phyloP scores from a whole-genome alignment of 2,329 filamentous ascomycete genomes.

The Fusarium foetens region DNA sequence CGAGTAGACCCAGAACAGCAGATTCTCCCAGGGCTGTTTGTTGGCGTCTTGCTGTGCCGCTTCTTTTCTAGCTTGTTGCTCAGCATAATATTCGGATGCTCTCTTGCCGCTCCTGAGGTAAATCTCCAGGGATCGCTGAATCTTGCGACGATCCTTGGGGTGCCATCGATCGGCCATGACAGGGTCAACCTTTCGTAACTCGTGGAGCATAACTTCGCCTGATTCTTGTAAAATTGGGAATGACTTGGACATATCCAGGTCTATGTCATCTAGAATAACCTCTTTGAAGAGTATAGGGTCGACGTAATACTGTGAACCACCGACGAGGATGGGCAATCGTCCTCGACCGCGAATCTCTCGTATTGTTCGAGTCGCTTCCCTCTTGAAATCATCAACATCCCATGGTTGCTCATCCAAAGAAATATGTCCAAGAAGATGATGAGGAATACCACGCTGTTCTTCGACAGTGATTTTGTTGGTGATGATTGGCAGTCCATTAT shows the following conservation, averaged over 20 bases:
- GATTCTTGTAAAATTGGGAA: slow-evolving; percentile 78
- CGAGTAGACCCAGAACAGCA: slow-evolving; percentile 90
- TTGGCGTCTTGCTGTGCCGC: slow-evolving; percentile 39
- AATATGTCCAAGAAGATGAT: slow-evolving; percentile 88
- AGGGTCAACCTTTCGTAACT: slow-evolving; percentile 84
- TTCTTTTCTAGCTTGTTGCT: slow-evolving; percentile 68
- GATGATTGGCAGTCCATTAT: slow-evolving; percentile 88
- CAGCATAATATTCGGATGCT: slow-evolving; percentile 87
- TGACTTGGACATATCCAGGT: slow-evolving; percentile 49
- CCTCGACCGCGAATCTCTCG: slow-evolving; percentile 81
- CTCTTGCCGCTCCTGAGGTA: slow-evolving; percentile 82
- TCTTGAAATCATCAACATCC: slow-evolving; percentile 82
- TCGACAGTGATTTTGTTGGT: slow-evolving; percentile 87
- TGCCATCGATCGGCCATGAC: slow-evolving; percentile 93
- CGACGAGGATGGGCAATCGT: slow-evolving; percentile 88
- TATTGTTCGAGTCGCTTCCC: slow-evolving; percentile 74
- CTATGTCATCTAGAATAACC: slow-evolving; percentile 62
- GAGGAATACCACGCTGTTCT: slow-evolving; percentile 82
- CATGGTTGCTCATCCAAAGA: slow-evolving; percentile 81
- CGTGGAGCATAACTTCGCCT: slow-evolving; percentile 76
- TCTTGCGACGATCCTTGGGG: slow-evolving; percentile 90
- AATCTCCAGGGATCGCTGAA: slow-evolving; percentile 88
- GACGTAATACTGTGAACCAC: slow-evolving; percentile 95
- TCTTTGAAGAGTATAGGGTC: slow-evolving; percentile 84
- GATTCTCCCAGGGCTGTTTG: slow-evolving; percentile 59